phyloP scores from a whole-genome alignment of 164 flowering plant species.

The Sextonia rubra region DNA sequence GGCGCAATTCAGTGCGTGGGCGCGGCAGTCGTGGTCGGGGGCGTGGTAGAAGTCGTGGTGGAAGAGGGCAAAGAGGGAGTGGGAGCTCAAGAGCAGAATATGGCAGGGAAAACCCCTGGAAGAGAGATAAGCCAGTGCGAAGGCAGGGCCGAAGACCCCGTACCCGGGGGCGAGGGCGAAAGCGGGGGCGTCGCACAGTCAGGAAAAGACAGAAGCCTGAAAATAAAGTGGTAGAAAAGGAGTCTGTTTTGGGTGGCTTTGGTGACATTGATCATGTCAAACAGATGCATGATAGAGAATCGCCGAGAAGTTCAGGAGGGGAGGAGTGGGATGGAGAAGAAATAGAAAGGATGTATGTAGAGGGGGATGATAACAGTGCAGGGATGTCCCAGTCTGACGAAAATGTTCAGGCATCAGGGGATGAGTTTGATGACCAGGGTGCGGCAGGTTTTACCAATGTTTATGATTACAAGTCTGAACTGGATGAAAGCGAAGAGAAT shows the following conservation, averaged over 20 bases:
- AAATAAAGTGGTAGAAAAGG: constrained; percentile 25
- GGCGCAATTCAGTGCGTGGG: constrained; percentile 31
- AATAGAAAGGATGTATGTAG: constrained; percentile 22
- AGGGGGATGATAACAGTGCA: constrained; percentile 32
- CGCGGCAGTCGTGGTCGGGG: constrained; percentile 38
- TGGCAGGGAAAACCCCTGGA: constrained; percentile 20
- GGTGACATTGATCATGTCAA: constrained; percentile 4
- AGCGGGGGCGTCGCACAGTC: constrained; percentile 46
- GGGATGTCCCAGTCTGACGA: constrained; percentile 51
- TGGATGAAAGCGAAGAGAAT: constrained; percentile 39
- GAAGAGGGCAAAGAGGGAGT: constrained; percentile 42
- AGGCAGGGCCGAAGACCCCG: constrained; percentile 40
- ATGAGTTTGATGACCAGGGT: constrained; percentile 38
- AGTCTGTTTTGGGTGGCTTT: constrained; percentile 2
- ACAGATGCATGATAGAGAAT: constrained; percentile 10
- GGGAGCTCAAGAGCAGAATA: constrained; percentile 29
- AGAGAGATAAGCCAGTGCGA: constrained; percentile 22
- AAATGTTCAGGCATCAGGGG: constrained; percentile 41
- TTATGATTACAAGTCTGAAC: constrained; percentile 23
- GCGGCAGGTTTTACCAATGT: constrained; percentile 22
- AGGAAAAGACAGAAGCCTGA: constrained; percentile 39
- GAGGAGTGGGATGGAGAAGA: constrained; percentile 37
- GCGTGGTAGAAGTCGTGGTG: constrained; percentile 36
- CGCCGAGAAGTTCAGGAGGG: constrained; percentile 20
- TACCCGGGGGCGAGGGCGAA: constrained; percentile 51